phyloP scores from a whole-genome alignment of 805 yeast species.

The Zygosaccharomyces pseudorouxii region DNA sequence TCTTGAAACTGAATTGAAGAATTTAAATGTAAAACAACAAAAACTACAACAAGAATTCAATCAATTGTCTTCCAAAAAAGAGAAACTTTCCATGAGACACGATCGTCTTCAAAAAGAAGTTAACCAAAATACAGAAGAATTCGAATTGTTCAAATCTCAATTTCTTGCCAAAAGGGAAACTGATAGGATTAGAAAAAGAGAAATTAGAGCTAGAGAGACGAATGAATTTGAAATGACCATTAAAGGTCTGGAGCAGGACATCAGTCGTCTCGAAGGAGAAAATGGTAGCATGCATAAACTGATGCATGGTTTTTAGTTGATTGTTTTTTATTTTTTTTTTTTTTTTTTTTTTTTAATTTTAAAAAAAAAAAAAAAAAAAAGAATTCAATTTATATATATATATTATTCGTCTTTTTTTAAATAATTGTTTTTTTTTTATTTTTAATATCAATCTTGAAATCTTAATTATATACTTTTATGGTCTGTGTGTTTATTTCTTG shows the following conservation, averaged over 20 bases:
- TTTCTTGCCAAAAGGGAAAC: slow-evolving; percentile 20
- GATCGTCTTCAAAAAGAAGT: slow-evolving; percentile 28
- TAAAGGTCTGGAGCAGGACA: slow-evolving; percentile 35
- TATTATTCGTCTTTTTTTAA: too few species aligned
- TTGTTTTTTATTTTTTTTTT: background rate
- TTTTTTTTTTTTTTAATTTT: too few species aligned
- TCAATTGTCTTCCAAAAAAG: slow-evolving; percentile 23
- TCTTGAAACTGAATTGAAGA: slow-evolving; percentile 15
- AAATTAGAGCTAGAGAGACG: slow-evolving; percentile 24
- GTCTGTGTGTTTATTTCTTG: too few species aligned
- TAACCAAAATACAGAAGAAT: slow-evolving; percentile 21
- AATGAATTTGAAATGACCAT: slow-evolving; percentile 30
- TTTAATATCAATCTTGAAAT: too few species aligned
- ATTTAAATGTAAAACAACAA: slow-evolving; percentile 9
- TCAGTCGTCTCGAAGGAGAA: slow-evolving; percentile 31
- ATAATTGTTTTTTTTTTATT: too few species aligned
- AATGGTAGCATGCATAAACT: slow-evolving; percentile 25
- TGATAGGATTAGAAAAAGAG: slow-evolving; percentile 24
- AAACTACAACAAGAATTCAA: slow-evolving; percentile 23
- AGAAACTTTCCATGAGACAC: slow-evolving; percentile 19
- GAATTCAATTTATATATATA: too few species aligned
- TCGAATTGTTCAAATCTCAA: slow-evolving; percentile 22
- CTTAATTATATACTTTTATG: too few species aligned
- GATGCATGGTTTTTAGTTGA: slow-evolving; percentile 9
- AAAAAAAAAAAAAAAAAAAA: too few species aligned